Evolutionary conservation across 139 green algal species (phyloP), one percentile per base, ranked within the genome.

Genomic region (Tetradesmus lagerheimii): DNA sequence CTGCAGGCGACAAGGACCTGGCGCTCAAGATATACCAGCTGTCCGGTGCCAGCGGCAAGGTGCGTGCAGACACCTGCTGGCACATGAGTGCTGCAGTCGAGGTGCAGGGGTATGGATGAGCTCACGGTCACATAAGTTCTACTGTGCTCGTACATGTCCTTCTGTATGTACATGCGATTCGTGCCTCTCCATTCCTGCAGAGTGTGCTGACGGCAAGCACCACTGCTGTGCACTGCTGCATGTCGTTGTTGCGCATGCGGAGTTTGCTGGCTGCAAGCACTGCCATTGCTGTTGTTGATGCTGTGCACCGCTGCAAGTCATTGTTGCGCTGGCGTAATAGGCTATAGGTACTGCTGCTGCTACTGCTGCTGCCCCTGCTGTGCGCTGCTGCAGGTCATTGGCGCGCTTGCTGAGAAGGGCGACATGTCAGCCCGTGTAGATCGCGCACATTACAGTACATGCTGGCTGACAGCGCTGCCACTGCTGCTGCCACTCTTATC

Each of bases 21-120:
- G 98, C 98, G 0, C 95, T 99, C 41, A 97, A 94, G 67, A 95
- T 99, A 34, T 99, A 98, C 94, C 94, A 97, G 83, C 94, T 95
- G 83, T 93, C 93, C 75, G 93, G 94, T n/a, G 94, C 96, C 14
- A 96, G 94, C 81, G 87, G 89, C 88, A 98, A 99, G 93, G 88
- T 91, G 25, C 31, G 76, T 15, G 25, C 6, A n/a, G n/a, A 29
- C 25, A 75, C 3, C 34, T 18, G 3, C 25, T 9, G 18, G 64
- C n/a, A 34, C 31, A n/a, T 38, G 8, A 18, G 12, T 37, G 67
- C 67, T 78, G 64, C 64, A 76, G 4, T 76, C 8, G 43, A 14
- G 43, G 4, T 50, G 43, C 43, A 14, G 64, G 29, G 29, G 64
- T 31, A 0, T 31, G 9, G 15, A 76, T 12, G 27, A n/a, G n/a